Conservation (phyloP, 768 basidiomycete genomes). For the Pisolithus tinctorius region DNA sequence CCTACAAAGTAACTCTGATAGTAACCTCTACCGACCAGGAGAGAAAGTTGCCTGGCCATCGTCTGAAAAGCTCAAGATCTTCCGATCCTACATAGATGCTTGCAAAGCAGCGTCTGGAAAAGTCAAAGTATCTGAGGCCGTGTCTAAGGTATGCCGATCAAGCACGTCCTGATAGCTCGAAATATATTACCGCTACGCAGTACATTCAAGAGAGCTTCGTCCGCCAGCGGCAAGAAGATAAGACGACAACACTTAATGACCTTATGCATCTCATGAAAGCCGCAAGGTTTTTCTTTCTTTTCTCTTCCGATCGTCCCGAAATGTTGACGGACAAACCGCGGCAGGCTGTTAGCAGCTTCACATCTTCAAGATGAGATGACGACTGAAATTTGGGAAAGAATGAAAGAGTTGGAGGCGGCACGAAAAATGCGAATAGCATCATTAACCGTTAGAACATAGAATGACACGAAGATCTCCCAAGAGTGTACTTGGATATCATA, state of each 20-base stretch:
- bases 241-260: slow-evolving; percentile 46
- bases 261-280: slow-evolving; percentile 62
- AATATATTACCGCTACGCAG: slow-evolving; percentile 28
- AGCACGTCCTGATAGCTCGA: neutral
- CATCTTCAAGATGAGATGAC: slow-evolving; percentile 47
- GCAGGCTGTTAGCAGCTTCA: slow-evolving; percentile 53
- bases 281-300: slow-evolving; percentile 46
- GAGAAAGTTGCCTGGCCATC: slow-evolving; percentile 41
- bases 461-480: too few relatives aligned
- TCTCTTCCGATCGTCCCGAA: neutral
- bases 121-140: slow-evolving; percentile 44
- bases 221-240: slow-evolving; percentile 32
- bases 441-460: neutral
- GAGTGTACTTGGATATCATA: too few relatives aligned
- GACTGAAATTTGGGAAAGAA: slow-evolving; percentile 49
- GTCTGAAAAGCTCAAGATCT: slow-evolving; percentile 41
- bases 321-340: neutral
- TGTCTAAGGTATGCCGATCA: slow-evolving; percentile 47
- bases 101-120: slow-evolving; percentile 44
- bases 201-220: slow-evolving; percentile 76
- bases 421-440: slow-evolving; percentile 17
- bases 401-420: slow-evolving; percentile 46
- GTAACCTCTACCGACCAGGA: slow-evolving; percentile 42
- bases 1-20: slow-evolving; percentile 29
- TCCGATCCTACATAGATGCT: slow-evolving; percentile 53